Base-by-base conservation (phyloP, 768 basidiomycete genomes). In the Naganishia randhawae region DNA sequence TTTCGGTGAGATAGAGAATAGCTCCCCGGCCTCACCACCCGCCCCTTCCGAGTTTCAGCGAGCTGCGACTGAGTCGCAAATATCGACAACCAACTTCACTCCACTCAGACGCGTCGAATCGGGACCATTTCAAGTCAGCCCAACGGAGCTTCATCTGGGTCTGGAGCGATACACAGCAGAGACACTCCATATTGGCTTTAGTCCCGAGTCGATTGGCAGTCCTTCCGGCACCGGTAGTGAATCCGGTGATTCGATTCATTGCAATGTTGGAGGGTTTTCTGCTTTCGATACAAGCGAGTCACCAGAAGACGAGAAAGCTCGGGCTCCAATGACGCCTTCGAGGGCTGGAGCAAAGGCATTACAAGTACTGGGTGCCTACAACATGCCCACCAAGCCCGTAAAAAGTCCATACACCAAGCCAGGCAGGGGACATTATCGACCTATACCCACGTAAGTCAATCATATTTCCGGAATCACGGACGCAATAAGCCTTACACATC, bases 261-360 rank as follows among this genome's bases (percentile, higher is more conserved):
- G 54, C n/a, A 22, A 48, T 13, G 25, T n/a, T 6, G n/a, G n/a
- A 48, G 25, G 45, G n/a, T 48, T 22, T 7, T 22, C 7, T 11
- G 16, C 45, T 22, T 48, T 48, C 45, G 45, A 48, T 3, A 13
- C 19, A 33, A 2, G 14, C 14, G 35, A 42, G 2, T n/a, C 27
- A 6, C 37, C n/a, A 13, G 29, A n/a, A 13, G 39, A 41, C 37
- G 35, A 39, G 25, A 5, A 39, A 1, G 57, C 27, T 19, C 17
- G 41, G 16, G 57, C 27, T 4, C 66, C 66, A 3, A 67, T 67
- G 66, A 57, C 66, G n/a, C 66, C 66, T 10, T 50, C 55, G 19
- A 48, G 66, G 35, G 66, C 66, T 11, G 66, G 66, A 33, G 53
- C 66, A 11, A 67, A 67, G 66, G 66, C 66, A 16, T 41, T 67